Percentiles rank a stretch among this genome's conserved stretches.
Conservation (phyloP, 805 yeast species). For the Wickerhamiella azyma region DNA sequence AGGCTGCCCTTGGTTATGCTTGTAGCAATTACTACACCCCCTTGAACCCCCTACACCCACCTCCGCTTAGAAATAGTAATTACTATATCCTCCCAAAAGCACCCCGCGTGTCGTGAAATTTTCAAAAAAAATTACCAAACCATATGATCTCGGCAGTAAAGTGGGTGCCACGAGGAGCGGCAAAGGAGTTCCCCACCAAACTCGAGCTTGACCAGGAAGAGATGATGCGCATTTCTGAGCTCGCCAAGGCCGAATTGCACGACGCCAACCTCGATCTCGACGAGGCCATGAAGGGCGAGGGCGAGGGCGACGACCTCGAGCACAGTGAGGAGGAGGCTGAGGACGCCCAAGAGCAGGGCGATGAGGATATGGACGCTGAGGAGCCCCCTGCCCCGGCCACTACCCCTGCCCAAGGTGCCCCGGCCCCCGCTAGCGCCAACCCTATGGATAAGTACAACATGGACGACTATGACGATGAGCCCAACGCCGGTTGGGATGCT, state of each 20-base stretch:
- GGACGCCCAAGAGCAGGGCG: neutral
- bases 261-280: constrained; percentile 60
- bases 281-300: constrained; percentile 29
- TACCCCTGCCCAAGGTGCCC: neutral
- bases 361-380: neutral
- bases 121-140: neutral
- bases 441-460: constrained; percentile 27
- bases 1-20: no score
- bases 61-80: no score
- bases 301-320: constrained; percentile 11
- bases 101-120: neutral
- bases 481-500: constrained; percentile 26
- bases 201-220: constrained; percentile 85
- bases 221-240: constrained; percentile 72
- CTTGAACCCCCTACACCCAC: no score
- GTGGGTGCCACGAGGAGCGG: constrained; percentile 95
- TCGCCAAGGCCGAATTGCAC: constrained; percentile 70
- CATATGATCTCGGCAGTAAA: constrained; percentile 60
- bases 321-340: constrained; percentile 8
- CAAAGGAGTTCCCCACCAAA: constrained; percentile 82
- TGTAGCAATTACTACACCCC: no score
- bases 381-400: neutral
- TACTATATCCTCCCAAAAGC: no score
- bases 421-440: neutral
- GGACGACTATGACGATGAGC: constrained; percentile 30